phyloP scores from a whole-genome alignment of 2,329 filamentous ascomycete species.

The Claviceps paspali region DNA sequence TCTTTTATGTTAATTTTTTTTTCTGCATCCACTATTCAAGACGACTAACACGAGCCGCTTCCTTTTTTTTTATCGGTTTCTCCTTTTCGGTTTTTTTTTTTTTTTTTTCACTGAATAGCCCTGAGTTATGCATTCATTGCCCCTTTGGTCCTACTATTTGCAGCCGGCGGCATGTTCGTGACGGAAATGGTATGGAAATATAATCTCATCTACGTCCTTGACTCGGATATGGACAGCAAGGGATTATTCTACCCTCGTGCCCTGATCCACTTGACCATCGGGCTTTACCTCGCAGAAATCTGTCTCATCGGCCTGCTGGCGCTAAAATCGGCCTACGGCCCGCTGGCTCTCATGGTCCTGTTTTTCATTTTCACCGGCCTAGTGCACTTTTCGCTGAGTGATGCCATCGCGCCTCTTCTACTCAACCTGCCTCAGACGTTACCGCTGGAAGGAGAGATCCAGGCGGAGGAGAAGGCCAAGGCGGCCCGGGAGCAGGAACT shows the following conservation, averaged over 20 bases:
- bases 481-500: constrained; percentile 14
- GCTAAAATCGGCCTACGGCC: constrained; percentile 49
- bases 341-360: constrained; percentile 59
- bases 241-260: constrained; percentile 79
- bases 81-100: too few species aligned
- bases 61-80: too few species aligned
- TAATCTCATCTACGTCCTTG: constrained; percentile 77
- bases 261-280: constrained; percentile 70
- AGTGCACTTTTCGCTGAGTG: constrained; percentile 59
- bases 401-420: constrained; percentile 60
- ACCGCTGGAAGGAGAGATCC: constrained; percentile 35
- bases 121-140: constrained; percentile 80
- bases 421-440: constrained; percentile 67
- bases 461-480: constrained; percentile 31
- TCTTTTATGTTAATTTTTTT: too few species aligned
- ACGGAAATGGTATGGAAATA: constrained; percentile 86
- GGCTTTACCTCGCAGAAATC: constrained; percentile 68
- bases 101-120: constrained; percentile 33
- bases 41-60: too few species aligned
- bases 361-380: constrained; percentile 62
- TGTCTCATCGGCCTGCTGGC: constrained; percentile 77
- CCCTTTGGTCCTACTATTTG: constrained; percentile 71
- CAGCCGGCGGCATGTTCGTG: constrained; percentile 58
- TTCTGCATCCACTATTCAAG: too few species aligned
- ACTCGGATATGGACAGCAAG: constrained; percentile 71